Evolutionary conservation across 2,329 filamentous ascomycete genomes (phyloP), one percentile per base, ranked within the genome.

Genomic region (Fusarium irregulare): DNA sequence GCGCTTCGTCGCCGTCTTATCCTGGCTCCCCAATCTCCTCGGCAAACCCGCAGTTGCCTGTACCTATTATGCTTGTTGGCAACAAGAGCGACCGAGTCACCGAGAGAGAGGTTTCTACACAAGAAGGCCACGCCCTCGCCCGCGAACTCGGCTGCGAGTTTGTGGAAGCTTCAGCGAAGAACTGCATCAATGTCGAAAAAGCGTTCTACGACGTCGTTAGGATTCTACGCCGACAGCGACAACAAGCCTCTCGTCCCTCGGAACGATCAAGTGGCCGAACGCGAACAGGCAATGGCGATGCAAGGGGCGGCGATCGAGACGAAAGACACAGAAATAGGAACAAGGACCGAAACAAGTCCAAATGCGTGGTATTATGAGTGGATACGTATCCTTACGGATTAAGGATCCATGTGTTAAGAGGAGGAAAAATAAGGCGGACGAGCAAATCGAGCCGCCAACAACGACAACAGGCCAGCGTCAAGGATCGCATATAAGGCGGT

Each of bases 81-180:
- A 98, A 99, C 86, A 99, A 99, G 85, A 97, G 93, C 83, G 96
- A 99, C 82, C 89, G 96, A 76, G 93, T 97, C 48, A 97, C 95
- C 28, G 96, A 98, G 83, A 90, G 96, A 72, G 95, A 98, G 78
- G 96, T 98, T 6, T 98, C 94, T 4, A 97, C 94, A 53, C 96
- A 98, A 80, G 96, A 99, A 83, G 96, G 96, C 18, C 92, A 93
- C 73, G 94, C 94, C 55, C 84, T 98, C 41, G 95, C 96, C 58
- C 92, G 94, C 76, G 93, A 98, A 76, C 85, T 99, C 41, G 93
- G 93, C 68, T 98, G 96, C 82, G 94, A 98, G 75, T 98, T 98
- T 76, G 94, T 98, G 74, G 95, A 98, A 81, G 94, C 95, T 3
- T 98, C 94, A 9, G 95, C 95, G 37, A 98, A 98, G 84, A 98